Base-by-base conservation (phyloP, 2,329 filamentous ascomycete genomes). In the Neospermospora avenae region DNA sequence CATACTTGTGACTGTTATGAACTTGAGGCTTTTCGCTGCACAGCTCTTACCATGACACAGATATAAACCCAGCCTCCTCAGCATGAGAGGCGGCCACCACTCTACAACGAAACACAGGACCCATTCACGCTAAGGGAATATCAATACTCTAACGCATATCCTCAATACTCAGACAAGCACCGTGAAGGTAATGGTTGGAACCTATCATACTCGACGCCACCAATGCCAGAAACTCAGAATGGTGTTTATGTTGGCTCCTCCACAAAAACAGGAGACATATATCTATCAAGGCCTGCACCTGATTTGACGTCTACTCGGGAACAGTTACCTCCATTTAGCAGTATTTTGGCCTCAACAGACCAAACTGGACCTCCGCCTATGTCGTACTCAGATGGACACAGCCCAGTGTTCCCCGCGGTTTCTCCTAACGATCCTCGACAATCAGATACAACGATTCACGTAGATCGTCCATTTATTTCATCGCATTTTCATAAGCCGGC, bases 291-390 rank as follows among this genome's bases (percentile, higher is more conserved):
- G 8, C 64, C 63, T 55, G 63, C 69, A 35, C 46, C 52, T 6
- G 35, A 46, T 39, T 60, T 65, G 24, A 67, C 67, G 13, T 42
- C 62, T 34, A 55, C 63, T 25, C 64, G 71, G 65, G 71, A 73
- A 63, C 67, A 68, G 25, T 63, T 74, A 4, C 72, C 72, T 45
- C 67, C 72, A 14, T 55, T 74, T 46, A 74, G 69, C 55, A 73
- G 71, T 60, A 49, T 74, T 7, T 71, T 73, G 66, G 68, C 61
- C 16, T 64, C 69, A 25, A 48, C 64, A 48, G 37, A 63, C 45
- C 65, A 58, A 57, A 60, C 35, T 37, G 60, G 63, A 44, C 65
- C 66, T 28, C 58, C 65, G 45, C 66, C 64, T 39, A 69, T 70
- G 16, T 65, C 71, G 34, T 72, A 69, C 58, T 68, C 68, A 18